These are phyloP conservation scores for Penicillium roqueforti DNA, from an alignment of 495 filamentous ascomycete genomes.

Conservation along the genomic window DNA sequence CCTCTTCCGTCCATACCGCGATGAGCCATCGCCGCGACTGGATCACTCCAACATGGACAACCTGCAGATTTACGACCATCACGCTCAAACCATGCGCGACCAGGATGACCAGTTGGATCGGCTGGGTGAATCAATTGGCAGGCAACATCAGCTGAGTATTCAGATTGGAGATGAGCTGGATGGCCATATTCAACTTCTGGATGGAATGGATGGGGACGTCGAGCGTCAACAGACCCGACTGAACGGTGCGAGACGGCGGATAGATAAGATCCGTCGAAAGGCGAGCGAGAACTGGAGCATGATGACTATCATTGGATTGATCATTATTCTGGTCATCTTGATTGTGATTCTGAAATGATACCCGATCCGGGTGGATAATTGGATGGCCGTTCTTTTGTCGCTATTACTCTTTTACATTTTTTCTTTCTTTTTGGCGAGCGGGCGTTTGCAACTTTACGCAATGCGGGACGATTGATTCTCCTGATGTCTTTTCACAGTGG, in stretches of 20 bases:
- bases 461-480: constrained; percentile 3
- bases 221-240: constrained; percentile 76
- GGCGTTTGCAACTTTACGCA: constrained; percentile 21
- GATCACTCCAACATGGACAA: constrained; percentile 70
- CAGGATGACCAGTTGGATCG: constrained; percentile 92
- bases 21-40: constrained; percentile 56
- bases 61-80: constrained; percentile 82
- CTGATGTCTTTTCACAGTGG: constrained; percentile 8
- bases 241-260: constrained; percentile 64
- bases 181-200: constrained; percentile 78
- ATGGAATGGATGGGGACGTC: constrained; percentile 78
- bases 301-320: constrained; percentile 70
- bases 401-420: constrained; percentile 8
- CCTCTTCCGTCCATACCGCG: constrained; percentile 63
- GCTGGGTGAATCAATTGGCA: constrained; percentile 78
- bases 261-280: constrained; percentile 64
- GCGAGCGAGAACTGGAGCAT: constrained; percentile 78
- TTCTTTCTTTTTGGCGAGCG: constrained; percentile 16
- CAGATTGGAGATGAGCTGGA: constrained; percentile 97
- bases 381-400: neutral
- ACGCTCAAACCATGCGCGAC: constrained; percentile 69
- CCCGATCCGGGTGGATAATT: neutral
- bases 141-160: constrained; percentile 88
- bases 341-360: constrained; percentile 72
- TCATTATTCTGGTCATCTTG: constrained; percentile 70